phyloP scores from a whole-genome alignment of 441 rosid species.

The Bruguiera hainesii region DNA sequence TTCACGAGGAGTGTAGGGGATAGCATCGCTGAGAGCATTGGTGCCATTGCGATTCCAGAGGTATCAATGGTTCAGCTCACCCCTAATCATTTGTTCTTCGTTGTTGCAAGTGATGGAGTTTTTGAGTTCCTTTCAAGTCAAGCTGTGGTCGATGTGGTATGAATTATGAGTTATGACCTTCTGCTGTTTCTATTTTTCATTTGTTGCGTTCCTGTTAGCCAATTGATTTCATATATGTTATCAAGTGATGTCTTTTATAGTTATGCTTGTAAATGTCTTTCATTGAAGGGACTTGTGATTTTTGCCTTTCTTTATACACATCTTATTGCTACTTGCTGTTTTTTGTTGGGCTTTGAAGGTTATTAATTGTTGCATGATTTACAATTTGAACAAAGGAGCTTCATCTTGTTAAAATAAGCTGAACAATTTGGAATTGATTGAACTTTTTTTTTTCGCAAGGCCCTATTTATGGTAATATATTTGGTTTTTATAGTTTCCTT shows the following conservation, averaged over 20 bases:
- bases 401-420: too few species aligned
- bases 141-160: conserved; percentile 85
- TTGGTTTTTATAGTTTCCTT: too few species aligned
- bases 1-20: conserved; percentile 94
- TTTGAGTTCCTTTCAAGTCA: conserved; percentile 96
- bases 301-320: neutral
- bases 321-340: too few species aligned
- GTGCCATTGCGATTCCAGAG: conserved; percentile 84
- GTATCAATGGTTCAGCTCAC: conserved; percentile 58
- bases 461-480: too few species aligned
- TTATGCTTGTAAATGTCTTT: neutral
- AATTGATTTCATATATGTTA: neutral
- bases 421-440: too few species aligned
- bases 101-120: conserved; percentile 95
- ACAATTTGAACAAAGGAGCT: too few species aligned
- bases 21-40: conserved; percentile 73
- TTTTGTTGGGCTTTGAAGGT: too few species aligned
- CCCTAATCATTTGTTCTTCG: conserved; percentile 70
- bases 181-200: neutral
- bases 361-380: too few species aligned
- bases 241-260: conserved; percentile 12
- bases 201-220: neutral
- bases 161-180: conserved; percentile 5
- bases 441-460: too few species aligned
- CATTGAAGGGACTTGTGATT: neutral